Evolutionary conservation across 2,329 filamentous ascomycete genomes (phyloP).

Genomic region (Ophiostoma tasmaniense): DNA sequence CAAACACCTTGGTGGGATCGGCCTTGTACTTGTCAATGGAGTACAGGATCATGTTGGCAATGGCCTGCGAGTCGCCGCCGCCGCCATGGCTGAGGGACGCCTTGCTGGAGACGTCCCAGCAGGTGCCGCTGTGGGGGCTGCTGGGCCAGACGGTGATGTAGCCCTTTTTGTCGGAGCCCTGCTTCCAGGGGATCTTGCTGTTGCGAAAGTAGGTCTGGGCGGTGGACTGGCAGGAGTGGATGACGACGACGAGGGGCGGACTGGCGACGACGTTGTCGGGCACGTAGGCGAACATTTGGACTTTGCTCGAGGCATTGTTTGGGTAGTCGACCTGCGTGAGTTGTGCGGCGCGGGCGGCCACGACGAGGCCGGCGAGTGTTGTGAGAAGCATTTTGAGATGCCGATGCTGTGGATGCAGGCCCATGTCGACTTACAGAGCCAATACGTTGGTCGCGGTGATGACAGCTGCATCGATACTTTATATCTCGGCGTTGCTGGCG

Average conservation of each 20-base stretch:
- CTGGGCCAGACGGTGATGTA: no score
- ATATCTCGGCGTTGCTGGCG: neutral
- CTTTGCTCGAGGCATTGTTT: constrained; percentile 30
- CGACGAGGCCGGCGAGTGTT: neutral
- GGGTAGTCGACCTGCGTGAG: constrained; percentile 28
- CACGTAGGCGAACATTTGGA: constrained; percentile 32
- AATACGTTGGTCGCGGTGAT: neutral
- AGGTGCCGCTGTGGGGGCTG: no score
- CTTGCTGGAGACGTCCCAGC: no score
- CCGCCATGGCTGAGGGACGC: no score
- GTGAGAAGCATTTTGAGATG: neutral
- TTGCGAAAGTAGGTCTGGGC: constrained; percentile 31
- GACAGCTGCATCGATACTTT: no score
- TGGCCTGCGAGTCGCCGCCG: no score
- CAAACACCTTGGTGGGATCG: no score
- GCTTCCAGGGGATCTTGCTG: constrained; percentile 2
- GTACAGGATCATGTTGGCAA: no score
- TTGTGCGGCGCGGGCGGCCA: neutral
- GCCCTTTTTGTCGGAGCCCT: no score
- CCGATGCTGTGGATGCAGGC: neutral
- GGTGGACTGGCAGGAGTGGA: constrained; percentile 32
- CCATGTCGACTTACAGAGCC: neutral
- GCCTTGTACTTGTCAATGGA: no score
- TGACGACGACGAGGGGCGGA: constrained; percentile 30
- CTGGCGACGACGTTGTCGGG: constrained; percentile 30